phyloP scores from a whole-genome alignment of 2,329 filamentous ascomycete species.

The Xylariaceae sp. region DNA sequence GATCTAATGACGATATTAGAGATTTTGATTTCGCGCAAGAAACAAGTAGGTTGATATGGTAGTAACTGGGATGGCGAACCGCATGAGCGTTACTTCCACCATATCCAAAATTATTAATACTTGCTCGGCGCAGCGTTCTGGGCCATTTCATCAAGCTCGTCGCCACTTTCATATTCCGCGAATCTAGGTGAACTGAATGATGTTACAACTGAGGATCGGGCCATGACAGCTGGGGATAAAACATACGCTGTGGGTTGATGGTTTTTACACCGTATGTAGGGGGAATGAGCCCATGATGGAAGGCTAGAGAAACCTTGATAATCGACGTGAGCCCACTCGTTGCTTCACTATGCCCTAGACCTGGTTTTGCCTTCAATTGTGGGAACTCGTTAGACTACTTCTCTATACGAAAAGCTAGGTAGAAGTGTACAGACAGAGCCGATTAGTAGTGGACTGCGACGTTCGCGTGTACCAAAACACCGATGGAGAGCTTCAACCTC shows the following conservation, averaged over 20 bases:
- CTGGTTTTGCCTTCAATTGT: conserved; percentile 18
- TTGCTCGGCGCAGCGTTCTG: neutral
- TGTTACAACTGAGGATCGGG: no score
- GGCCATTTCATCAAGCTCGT: neutral
- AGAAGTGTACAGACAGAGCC: no score
- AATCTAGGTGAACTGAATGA: neutral
- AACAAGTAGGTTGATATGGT: no score
- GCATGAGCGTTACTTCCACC: conserved; percentile 4
- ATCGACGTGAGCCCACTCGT: conserved; percentile 18
- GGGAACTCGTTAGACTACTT: no score
- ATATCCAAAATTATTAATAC: conserved; percentile 7
- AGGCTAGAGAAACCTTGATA: conserved; percentile 14
- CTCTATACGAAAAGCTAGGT: no score
- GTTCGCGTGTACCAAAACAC: no score
- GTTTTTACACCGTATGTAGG: conserved; percentile 10
- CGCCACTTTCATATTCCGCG: neutral
- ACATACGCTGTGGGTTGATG: conserved; percentile 16
- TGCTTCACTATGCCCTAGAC: conserved; percentile 21
- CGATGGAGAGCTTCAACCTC: no score
- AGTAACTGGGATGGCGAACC: no score
- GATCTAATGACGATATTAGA: no score
- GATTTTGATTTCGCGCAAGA: no score
- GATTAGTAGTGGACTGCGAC: no score
- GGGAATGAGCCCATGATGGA: conserved; percentile 16
- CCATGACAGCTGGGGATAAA: neutral